A percentile compares a stretch with the other conserved stretches of the same genome.
These are phyloP conservation scores for Colletotrichum magnum DNA, from an alignment of 2,329 filamentous ascomycete species.

Conservation along the genomic window DNA sequence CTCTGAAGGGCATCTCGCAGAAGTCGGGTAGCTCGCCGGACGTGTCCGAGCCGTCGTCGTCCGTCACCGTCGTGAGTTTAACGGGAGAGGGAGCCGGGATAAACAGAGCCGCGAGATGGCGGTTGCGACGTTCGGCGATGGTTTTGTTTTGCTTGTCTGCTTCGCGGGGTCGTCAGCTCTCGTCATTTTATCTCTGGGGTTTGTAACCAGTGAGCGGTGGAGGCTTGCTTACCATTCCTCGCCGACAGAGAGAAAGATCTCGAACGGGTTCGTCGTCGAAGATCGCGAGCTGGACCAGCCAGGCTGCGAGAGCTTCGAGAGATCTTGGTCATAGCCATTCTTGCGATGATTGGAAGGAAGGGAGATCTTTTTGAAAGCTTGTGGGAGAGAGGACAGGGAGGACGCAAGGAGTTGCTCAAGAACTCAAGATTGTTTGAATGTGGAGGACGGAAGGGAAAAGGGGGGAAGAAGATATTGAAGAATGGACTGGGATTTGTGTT, in stretches of 20 bases:
- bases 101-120: background rate
- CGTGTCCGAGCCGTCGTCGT: background rate
- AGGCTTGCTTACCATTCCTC: background rate
- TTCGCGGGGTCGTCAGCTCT: background rate
- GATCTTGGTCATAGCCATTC: background rate
- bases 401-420: too few species aligned
- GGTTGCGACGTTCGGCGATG: background rate
- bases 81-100: background rate
- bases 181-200: background rate
- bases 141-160: background rate
- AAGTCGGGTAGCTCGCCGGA: slow-evolving; percentile 5
- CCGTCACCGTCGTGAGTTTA: background rate
- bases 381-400: too few species aligned
- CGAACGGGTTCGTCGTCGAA: background rate
- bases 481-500: too few species aligned
- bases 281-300: background rate
- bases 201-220: background rate
- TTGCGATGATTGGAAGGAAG: background rate
- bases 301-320: background rate
- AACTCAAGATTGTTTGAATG: too few species aligned
- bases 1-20: slow-evolving; percentile 1
- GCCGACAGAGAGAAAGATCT: background rate
- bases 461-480: too few species aligned
- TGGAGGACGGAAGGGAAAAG: too few species aligned
- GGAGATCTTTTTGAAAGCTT: background rate